Percentiles rank a stretch among this genome's conserved stretches.
Conservation (phyloP, 177 flowering plant genomes). For the Vitis hybrid region DNA sequence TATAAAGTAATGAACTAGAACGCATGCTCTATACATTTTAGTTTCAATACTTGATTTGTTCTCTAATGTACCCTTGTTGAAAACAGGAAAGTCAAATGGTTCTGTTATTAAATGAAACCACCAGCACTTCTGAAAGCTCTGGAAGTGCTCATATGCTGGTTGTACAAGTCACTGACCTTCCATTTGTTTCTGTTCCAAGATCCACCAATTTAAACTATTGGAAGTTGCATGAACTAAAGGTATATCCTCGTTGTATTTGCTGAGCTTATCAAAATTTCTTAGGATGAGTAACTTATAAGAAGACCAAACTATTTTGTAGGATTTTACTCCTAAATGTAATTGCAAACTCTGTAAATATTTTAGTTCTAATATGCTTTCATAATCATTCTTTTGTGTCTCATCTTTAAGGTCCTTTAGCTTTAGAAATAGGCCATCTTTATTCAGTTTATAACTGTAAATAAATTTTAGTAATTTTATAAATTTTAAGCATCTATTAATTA, state of each 20-base stretch:
- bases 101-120: constrained; percentile 58
- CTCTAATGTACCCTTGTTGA: constrained; percentile 5
- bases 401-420: no score
- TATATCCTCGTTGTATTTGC: constrained; percentile 18
- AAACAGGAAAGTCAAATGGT: constrained; percentile 86
- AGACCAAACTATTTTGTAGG: background rate
- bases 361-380: no score
- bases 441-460: no score
- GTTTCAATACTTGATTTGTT: background rate
- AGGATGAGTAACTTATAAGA: background rate
- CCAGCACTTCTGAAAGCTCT: constrained; percentile 53
- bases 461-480: no score
- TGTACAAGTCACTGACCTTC: constrained; percentile 60
- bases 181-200: constrained; percentile 58
- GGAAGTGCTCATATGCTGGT: constrained; percentile 73
- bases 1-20: constrained; percentile 60
- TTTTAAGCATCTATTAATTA: no score
- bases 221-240: constrained; percentile 70
- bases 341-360: no score
- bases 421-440: no score
- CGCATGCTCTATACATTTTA: background rate
- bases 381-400: no score
- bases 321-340: no score
- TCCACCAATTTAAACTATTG: constrained; percentile 37
- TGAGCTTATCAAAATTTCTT: background rate